phyloP scores from a whole-genome alignment of 345 rosid species.

The Pistacia integerrima region DNA sequence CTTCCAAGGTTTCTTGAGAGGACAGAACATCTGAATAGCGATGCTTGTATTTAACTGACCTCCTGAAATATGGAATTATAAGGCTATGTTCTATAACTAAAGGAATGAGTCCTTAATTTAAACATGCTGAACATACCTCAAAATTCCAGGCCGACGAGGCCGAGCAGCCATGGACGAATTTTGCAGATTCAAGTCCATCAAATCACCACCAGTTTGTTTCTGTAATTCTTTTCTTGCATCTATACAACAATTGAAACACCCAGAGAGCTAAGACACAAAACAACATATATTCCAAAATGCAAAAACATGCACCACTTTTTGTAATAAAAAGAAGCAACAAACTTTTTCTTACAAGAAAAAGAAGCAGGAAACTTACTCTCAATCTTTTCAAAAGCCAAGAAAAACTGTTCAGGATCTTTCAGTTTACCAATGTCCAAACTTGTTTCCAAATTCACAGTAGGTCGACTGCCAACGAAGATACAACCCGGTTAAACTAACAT shows the following conservation, averaged over 20 bases:
- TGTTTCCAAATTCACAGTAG: slow-evolving; percentile 44
- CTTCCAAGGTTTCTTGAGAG: slow-evolving; percentile 42
- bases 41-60: slow-evolving; percentile 52
- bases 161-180: slow-evolving; percentile 35
- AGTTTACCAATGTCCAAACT: slow-evolving; percentile 58
- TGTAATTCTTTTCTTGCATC: slow-evolving; percentile 73
- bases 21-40: slow-evolving; percentile 31
- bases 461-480: slow-evolving; percentile 48
- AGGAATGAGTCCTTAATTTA: background rate
- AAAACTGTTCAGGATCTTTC: slow-evolving; percentile 70
- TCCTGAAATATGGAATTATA: slow-evolving; percentile 33
- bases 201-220: slow-evolving; percentile 58
- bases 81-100: slow-evolving; percentile 10
- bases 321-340: too few relatives aligned
- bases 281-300: background rate
- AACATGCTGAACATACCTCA: slow-evolving; percentile 42
- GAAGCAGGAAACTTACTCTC: slow-evolving; percentile 50
- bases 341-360: background rate
- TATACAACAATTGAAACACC: slow-evolving; percentile 26
- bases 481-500: slow-evolving; percentile 8
- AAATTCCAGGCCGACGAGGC: slow-evolving; percentile 67
- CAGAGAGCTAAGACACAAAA: slow-evolving; percentile 11
- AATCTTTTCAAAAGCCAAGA: slow-evolving; percentile 59
- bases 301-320: background rate
- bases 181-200: slow-evolving; percentile 37